Evolutionary conservation across 352 stramenopile species (phyloP).

Genomic region (Thalassiosira hispida): DNA sequence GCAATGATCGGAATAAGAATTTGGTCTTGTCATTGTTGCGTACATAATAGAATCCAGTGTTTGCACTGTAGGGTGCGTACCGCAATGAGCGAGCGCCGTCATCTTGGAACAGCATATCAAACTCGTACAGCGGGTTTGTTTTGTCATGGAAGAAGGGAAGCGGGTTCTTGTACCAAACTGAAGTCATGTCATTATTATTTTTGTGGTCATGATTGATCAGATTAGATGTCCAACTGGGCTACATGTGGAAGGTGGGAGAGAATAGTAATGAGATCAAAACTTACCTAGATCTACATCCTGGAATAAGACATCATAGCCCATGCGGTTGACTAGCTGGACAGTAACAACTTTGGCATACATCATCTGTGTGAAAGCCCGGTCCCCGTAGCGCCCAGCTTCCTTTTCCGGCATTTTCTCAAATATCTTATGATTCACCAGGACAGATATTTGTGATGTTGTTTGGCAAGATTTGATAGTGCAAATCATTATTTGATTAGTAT

Average conservation of each 20-base stretch:
- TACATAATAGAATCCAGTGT: slow-evolving; percentile 75
- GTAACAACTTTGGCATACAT: slow-evolving; percentile 76
- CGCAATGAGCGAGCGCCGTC: slow-evolving; percentile 56
- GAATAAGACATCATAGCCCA: slow-evolving; percentile 75
- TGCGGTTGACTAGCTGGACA: slow-evolving; percentile 60
- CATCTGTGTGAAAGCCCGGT: slow-evolving; percentile 70
- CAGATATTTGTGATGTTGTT: neutral
- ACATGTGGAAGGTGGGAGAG: neutral
- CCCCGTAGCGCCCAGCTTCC: slow-evolving; percentile 59
- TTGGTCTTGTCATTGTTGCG: slow-evolving; percentile 60
- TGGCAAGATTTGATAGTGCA: neutral
- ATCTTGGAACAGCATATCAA: slow-evolving; percentile 75
- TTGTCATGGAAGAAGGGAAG: slow-evolving; percentile 54
- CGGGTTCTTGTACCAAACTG: slow-evolving; percentile 61
- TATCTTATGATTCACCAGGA: slow-evolving; percentile 6
- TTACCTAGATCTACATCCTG: slow-evolving; percentile 68
- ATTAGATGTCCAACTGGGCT: too few relatives aligned
- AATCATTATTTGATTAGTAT: too few relatives aligned
- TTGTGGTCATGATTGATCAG: too few relatives aligned
- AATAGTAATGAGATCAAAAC: neutral
- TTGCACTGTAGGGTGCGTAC: slow-evolving; percentile 68
- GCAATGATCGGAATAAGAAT: slow-evolving; percentile 51
- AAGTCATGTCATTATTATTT: slow-evolving; percentile 29
- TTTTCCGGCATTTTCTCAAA: slow-evolving; percentile 55
- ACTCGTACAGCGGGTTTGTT: slow-evolving; percentile 31